These are phyloP conservation scores for Nowakowskiella sp. DNA, from an alignment of 192 early-diverging fungal species.

Conservation along the genomic window DNA sequence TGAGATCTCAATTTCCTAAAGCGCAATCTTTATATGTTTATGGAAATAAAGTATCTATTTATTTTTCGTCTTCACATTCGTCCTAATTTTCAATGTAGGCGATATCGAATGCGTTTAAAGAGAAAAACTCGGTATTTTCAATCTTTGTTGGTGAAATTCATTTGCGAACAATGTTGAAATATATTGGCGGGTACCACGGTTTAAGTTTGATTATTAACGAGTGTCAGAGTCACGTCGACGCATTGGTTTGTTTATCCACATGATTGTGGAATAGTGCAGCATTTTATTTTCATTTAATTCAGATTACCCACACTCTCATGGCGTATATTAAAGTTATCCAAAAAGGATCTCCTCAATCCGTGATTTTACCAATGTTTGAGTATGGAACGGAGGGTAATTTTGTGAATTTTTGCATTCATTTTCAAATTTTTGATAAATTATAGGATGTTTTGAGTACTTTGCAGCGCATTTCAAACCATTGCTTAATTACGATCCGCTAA, in stretches of 20 bases:
- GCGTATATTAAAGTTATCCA: slow-evolving; percentile 35
- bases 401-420: slow-evolving; percentile 14
- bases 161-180: slow-evolving; percentile 16
- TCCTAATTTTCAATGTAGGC: slow-evolving; percentile 24
- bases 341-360: slow-evolving; percentile 27
- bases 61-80: slow-evolving; percentile 13
- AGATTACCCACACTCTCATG: slow-evolving; percentile 27
- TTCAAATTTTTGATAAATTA: neutral
- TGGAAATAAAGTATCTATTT: slow-evolving; percentile 13
- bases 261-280: no score
- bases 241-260: slow-evolving; percentile 8
- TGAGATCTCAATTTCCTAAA: slow-evolving; percentile 27
- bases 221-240: slow-evolving; percentile 25
- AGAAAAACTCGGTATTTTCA: neutral
- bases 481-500: slow-evolving; percentile 19
- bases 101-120: slow-evolving; percentile 10
- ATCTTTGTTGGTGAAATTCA: slow-evolving; percentile 23
- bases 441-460: slow-evolving; percentile 35
- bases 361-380: slow-evolving; percentile 38
- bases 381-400: slow-evolving; percentile 26
- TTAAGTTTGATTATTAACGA: slow-evolving; percentile 23
- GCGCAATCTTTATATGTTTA: slow-evolving; percentile 30
- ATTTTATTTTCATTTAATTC: slow-evolving; percentile 5
- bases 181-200: slow-evolving; percentile 19
- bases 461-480: slow-evolving; percentile 27